Evolutionary conservation across 208 protist species (phyloP).

Genomic region (Leishmania turanica): DNA sequence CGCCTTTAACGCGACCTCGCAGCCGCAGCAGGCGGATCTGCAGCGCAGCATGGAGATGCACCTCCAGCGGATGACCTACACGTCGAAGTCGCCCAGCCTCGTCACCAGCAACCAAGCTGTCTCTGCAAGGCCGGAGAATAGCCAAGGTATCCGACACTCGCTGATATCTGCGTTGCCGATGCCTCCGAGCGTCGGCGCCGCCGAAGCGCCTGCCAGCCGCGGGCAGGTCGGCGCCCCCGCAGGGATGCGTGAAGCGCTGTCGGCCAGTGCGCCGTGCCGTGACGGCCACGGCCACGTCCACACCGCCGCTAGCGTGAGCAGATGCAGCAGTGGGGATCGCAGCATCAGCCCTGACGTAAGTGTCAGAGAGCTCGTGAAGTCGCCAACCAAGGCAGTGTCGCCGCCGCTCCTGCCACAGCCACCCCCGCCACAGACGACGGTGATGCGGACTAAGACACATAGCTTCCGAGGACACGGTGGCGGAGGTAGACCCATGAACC

Average conservation of each 20-base stretch:
- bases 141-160: not conserved
- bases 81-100: not conserved
- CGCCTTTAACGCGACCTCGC: not conserved
- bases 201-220: not conserved
- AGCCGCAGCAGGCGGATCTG: not conserved
- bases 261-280: not conserved
- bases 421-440: not conserved
- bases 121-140: not conserved
- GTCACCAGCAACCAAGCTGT: not conserved
- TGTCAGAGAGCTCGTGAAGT: not conserved
- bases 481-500: not conserved
- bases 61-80: not conserved
- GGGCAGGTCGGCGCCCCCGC: not conserved
- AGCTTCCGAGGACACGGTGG: slow-evolving; percentile 6
- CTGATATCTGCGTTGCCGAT: not conserved
- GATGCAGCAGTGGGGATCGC: not conserved
- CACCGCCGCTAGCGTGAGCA: not conserved
- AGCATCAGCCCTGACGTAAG: not conserved
- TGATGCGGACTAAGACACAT: slow-evolving; percentile 9
- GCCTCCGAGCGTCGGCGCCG: not conserved
- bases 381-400: not conserved
- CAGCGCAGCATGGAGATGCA: too few relatives aligned
- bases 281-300: not conserved
- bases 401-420: slow-evolving; percentile 15
- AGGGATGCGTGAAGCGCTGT: not conserved